Evolutionary conservation across 495 filamentous ascomycete genomes (phyloP), one percentile per base, ranked within the genome.

Genomic region (Ramalina intermedia): DNA sequence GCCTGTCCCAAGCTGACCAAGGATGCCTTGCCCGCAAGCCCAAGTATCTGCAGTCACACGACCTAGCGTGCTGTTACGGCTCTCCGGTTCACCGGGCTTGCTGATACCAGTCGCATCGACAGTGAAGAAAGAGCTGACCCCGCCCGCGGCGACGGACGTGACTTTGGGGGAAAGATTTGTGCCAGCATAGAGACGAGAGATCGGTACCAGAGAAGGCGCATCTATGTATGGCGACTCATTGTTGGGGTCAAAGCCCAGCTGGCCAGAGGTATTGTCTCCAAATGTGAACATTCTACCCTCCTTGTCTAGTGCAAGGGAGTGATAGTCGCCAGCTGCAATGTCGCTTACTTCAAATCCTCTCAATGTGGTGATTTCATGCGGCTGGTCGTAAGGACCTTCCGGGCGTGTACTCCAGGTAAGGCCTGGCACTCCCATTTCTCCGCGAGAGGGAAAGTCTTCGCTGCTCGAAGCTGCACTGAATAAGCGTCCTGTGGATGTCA

Each of bases 191-290:
- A 93, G 77, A 45, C 73, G 73, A 39, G 74, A 71, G 48, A 87
- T 68, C 0, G 82, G 78, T 5, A 96, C 53, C 0, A 70, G 69
- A 5, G 78, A 76, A 1, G 91, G 90, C 0, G 69, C 69, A 58
- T 91, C 86, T 46, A 81, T 66, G 50, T 67, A 75, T 9, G 77
- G 70, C 11, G 73, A 61, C 35, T 80, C 74, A 0, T 76, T 58
- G 43, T 77, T 74, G 41, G 71, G 77, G 42, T 84, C 75, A 53
- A 88, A 77, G 6, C 90, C 90, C 9, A 96, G 67, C 63, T 96
- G 91, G 29, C 91, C 91, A 47, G 73, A 71, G 0, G 80, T 79
- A 62, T 96, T 96, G 60, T 95, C 87, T 18, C 91, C 91, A 63
- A 94, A 98, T 23, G 78, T 69, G 62, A 87, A 94, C n/a, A 88